phyloP scores from a whole-genome alignment of 1,284 basidiomycete species.

The Porodaedalea pini region DNA sequence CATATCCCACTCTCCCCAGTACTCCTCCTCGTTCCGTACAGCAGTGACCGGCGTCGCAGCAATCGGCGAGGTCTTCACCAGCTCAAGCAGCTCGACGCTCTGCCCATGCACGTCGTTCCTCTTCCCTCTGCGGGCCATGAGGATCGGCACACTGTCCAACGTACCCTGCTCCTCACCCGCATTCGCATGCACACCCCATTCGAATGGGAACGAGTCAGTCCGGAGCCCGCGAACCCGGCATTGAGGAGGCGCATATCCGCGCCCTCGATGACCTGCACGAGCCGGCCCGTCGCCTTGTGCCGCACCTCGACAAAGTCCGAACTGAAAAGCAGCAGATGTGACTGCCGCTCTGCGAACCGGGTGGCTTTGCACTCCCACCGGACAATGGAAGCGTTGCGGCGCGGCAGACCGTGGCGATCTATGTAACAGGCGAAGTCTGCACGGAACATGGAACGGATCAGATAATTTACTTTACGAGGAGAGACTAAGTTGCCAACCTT shows the following conservation, averaged over 20 bases:
- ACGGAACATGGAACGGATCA: not conserved
- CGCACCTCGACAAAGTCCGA: conserved; percentile 70
- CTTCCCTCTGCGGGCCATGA: conserved; percentile 51
- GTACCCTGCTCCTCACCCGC: conserved; percentile 27
- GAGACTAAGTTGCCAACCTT: conserved; percentile 45
- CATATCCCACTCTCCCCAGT: conserved; percentile 78
- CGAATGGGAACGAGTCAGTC: not conserved
- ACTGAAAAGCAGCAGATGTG: conserved; percentile 68
- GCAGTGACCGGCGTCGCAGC: conserved; percentile 29
- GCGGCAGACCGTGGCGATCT: conserved; percentile 61
- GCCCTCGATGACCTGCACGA: conserved; percentile 74
- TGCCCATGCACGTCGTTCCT: conserved; percentile 55
- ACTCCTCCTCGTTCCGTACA: conserved; percentile 23
- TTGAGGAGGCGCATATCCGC: conserved; percentile 62
- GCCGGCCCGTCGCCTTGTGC: conserved; percentile 52
- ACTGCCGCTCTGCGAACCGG: conserved; percentile 55
- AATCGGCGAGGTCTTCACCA: conserved; percentile 64
- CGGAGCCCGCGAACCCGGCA: conserved; percentile 19
- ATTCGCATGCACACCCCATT: not conserved
- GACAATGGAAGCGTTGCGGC: conserved; percentile 57
- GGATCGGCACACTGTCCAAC: conserved; percentile 44
- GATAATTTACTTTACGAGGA: not conserved
- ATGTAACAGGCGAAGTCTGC: conserved; percentile 66
- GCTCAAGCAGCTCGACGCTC: conserved; percentile 62
- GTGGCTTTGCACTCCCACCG: conserved; percentile 70